These are phyloP conservation scores for Globisporangium perplexum DNA, from an alignment of 352 stramenopile species.

Conservation along the genomic window DNA sequence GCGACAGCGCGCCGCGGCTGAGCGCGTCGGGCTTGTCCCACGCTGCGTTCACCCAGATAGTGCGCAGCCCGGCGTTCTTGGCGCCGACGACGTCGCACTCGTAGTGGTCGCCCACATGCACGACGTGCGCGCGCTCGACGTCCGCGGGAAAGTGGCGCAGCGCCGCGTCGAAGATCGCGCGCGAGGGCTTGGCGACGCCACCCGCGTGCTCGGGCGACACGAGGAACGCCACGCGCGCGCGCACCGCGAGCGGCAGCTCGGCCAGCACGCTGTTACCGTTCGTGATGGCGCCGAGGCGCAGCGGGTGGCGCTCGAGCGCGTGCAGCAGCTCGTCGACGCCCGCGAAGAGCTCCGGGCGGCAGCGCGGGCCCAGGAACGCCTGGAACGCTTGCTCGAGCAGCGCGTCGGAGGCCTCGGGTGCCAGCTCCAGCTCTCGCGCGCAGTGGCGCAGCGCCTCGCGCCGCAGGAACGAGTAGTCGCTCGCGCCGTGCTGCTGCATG, in stretches of 20 bases:
- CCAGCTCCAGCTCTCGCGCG: constrained; percentile 15
- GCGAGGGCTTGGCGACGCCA: constrained; percentile 33
- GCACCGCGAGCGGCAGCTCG: constrained; percentile 38
- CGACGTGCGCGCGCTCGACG: constrained; percentile 31
- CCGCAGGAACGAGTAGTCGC: constrained; percentile 68
- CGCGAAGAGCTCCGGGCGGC: constrained; percentile 54
- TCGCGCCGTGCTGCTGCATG: constrained; percentile 32
- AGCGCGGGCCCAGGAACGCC: constrained; percentile 52
- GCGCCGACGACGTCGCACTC: constrained; percentile 59
- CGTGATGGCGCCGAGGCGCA: constrained; percentile 47
- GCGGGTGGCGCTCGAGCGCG: constrained; percentile 27
- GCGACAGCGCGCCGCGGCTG: constrained; percentile 6
- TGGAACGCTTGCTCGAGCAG: constrained; percentile 50
- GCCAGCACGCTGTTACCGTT: constrained; percentile 63
- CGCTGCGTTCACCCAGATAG: constrained; percentile 57
- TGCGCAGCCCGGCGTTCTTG: constrained; percentile 51
- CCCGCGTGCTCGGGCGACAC: constrained; percentile 46
- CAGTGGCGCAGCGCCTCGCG: constrained; percentile 52
- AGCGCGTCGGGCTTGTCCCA: constrained; percentile 38
- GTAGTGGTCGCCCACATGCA: constrained; percentile 79
- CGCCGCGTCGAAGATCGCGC: constrained; percentile 54
- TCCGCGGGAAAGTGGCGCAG: constrained; percentile 25
- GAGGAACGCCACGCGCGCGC: constrained; percentile 35
- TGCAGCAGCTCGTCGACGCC: constrained; percentile 44
- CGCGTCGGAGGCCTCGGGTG: constrained; percentile 1